Evolutionary conservation across 2,329 filamentous ascomycete species (phyloP), one percentile per base, ranked within the genome.

Genomic region (Arthrobotrys pseudoclavata): DNA sequence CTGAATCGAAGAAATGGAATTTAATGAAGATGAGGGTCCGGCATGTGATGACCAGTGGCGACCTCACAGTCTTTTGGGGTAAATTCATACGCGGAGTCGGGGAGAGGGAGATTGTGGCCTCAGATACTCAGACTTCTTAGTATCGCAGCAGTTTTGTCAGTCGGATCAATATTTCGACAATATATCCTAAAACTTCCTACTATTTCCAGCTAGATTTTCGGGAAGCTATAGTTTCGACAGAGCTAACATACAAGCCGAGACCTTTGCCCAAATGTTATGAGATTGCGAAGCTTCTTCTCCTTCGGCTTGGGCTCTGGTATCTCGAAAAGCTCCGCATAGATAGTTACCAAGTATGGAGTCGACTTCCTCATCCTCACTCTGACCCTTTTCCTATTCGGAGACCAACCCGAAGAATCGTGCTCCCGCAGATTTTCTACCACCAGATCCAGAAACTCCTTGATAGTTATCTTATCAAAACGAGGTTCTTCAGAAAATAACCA

Each of bases 361-460:
- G 29, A 10, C 18, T 18, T 34, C n/a, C n/a, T 37, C 1, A 22
- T 37, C 29, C 29, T 22, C 6, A 57, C 52, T 6, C 3, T 57
- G 20, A 37, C 52, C 52, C 29, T n/a, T 37, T 22, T 57, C 18
- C n/a, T 22, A 37, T 37, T 34, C n/a, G n/a, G n/a, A 3, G 29
- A 20, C 29, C n/a, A 22, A 3, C 15, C 29, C 3, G n/a, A 37
- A n/a, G 31, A 22, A 2, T 34, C 37, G 37, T 69, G 15, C 24
- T 42, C 40, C 24, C 20, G 42, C 9, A 69, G 15, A 10, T 34
- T 34, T 12, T 69, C 26, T n/a, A 31, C 37, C 22, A 69, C 20
- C 2, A 69, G 2, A 29, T 60, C 37, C 15, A 69, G 45, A 22
- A 69, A 69, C 13, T 50, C 52, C 22, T 55, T 34, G 52, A 69